A percentile compares a stretch with the other conserved stretches of the same genome.
These are phyloP conservation scores for Sporobolomyces roseus DNA, from an alignment of 768 basidiomycete genomes.

Conservation along the genomic window DNA sequence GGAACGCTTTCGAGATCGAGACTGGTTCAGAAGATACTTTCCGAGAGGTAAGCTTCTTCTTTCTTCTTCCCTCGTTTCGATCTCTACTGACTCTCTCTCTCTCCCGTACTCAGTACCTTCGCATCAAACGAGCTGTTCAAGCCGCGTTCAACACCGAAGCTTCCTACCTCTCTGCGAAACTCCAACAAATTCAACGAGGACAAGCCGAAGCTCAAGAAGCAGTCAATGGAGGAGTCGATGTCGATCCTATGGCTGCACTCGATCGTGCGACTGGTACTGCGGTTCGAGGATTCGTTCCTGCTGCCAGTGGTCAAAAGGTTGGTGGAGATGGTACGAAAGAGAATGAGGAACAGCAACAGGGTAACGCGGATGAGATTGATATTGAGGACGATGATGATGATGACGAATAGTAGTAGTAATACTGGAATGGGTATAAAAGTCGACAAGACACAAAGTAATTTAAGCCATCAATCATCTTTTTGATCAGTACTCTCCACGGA, in stretches of 20 bases:
- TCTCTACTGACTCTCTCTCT: background rate
- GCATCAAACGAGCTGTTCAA: constrained; percentile 96
- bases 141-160: constrained; percentile 98
- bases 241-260: constrained; percentile 42
- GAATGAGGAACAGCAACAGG: constrained; percentile 7
- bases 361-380: constrained; percentile 67
- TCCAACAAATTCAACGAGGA: constrained; percentile 17
- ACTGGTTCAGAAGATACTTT: constrained; percentile 99
- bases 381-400: constrained; percentile 86
- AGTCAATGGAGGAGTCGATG: constrained; percentile 10
- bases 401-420: constrained; percentile 24
- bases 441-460: no score
- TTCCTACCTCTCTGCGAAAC: constrained; percentile 50
- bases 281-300: constrained; percentile 66
- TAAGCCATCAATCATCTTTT: no score
- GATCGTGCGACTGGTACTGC: constrained; percentile 26
- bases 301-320: constrained; percentile 31
- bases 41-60: constrained; percentile 52
- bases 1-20: constrained; percentile 97
- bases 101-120: constrained; percentile 63
- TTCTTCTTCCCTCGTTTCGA: constrained; percentile 18
- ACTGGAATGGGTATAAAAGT: no score
- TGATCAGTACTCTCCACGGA: no score
- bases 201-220: constrained; percentile 27
- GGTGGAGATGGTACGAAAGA: constrained; percentile 5